Evolutionary conservation across 441 rosid species (phyloP).

Genomic region (Syzygium malaccense): DNA sequence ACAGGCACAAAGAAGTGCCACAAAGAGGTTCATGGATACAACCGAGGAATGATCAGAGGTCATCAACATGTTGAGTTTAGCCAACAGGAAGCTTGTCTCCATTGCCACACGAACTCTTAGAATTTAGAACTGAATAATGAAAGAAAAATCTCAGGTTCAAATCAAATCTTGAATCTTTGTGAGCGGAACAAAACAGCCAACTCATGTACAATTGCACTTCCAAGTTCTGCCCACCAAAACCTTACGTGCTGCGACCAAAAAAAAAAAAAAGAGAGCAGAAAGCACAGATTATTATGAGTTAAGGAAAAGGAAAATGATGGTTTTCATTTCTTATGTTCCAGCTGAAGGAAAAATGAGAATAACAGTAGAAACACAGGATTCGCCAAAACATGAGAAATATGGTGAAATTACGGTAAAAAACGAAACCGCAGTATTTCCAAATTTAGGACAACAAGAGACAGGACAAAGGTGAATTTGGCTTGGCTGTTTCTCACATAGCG

Average conservation of each 20-base stretch:
- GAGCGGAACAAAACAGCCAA: not conserved
- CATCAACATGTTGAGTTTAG: not conserved
- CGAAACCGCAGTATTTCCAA: not conserved
- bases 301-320: not conserved
- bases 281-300: not conserved
- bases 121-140: not conserved
- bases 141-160: not conserved
- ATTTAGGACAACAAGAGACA: not conserved
- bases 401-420: not conserved
- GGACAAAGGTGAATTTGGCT: not conserved
- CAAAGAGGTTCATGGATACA: constrained; percentile 8
- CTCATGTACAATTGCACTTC: not conserved
- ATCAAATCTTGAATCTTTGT: not conserved
- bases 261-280: not conserved
- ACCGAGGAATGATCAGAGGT: constrained; percentile 6
- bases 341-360: not conserved
- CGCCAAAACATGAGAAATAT: not conserved
- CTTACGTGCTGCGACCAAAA: not conserved
- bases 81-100: not conserved
- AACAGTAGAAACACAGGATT: not conserved
- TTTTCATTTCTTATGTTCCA: not conserved
- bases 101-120: not conserved
- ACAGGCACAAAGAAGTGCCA: constrained; percentile 11
- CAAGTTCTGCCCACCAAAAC: not conserved
- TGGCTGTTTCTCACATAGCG: not conserved